Evolutionary conservation across 1,284 basidiomycete species (phyloP).

Genomic region (Heliocybe sulcata): DNA sequence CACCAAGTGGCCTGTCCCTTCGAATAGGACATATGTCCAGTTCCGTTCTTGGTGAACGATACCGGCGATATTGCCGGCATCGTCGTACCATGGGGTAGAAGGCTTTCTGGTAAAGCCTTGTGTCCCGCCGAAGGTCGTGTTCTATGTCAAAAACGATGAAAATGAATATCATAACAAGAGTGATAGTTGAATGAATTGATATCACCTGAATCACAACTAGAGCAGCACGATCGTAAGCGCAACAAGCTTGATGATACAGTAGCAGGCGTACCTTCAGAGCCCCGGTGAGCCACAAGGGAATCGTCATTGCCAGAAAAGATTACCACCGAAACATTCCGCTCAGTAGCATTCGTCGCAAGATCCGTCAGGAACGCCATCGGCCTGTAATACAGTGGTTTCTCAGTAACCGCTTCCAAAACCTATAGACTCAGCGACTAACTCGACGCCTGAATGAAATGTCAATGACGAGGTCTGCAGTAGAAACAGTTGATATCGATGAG

Average conservation of each 20-base stretch:
- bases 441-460: conserved; percentile 3
- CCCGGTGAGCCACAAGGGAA: conserved; percentile 53
- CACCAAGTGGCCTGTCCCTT: conserved; percentile 52
- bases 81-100: conserved; percentile 54
- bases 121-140: conserved; percentile 64
- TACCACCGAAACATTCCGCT: conserved; percentile 40
- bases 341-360: conserved; percentile 53
- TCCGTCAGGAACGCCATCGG: conserved; percentile 59
- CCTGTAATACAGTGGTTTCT: conserved; percentile 20
- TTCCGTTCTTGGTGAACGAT: conserved; percentile 67
- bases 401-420: conserved; percentile 2
- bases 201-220: conserved; percentile 56
- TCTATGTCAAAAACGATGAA: conserved; percentile 27
- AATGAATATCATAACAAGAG: neutral
- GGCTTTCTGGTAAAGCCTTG: conserved; percentile 56
- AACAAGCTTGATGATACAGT: conserved; percentile 4
- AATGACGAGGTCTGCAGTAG: too few species aligned
- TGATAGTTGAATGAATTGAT: neutral
- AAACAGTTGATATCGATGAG: neutral
- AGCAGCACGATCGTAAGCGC: conserved; percentile 4
- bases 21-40: conserved; percentile 57
- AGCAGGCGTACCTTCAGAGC: conserved; percentile 45
- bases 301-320: conserved; percentile 67
- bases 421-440: conserved; percentile 5
- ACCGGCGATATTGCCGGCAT: conserved; percentile 51